These are phyloP conservation scores for Calonectria pteridis DNA, from an alignment of 2,329 filamentous ascomycete species.

Conservation along the genomic window DNA sequence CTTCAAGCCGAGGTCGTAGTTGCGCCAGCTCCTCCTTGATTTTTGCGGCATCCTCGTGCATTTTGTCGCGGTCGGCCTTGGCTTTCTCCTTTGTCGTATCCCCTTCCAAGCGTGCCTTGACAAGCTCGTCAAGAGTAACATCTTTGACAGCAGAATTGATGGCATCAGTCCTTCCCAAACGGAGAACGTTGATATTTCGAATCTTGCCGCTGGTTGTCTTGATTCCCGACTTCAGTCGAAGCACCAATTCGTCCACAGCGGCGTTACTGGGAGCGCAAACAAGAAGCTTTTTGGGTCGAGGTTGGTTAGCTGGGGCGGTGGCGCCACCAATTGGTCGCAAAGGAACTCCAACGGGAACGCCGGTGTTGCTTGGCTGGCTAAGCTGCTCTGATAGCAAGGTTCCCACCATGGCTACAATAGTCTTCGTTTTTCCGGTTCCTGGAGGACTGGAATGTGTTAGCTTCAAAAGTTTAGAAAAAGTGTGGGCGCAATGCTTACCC, in stretches of 20 bases:
- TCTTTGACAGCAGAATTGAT: constrained; percentile 92
- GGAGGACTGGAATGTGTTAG: constrained; percentile 74
- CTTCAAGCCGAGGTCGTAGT: constrained; percentile 78
- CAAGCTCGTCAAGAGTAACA: constrained; percentile 93
- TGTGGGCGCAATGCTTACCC: constrained; percentile 65
- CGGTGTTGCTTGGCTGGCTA: constrained; percentile 49
- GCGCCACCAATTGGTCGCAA: constrained; percentile 43
- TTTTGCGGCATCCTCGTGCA: constrained; percentile 74
- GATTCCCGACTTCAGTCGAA: constrained; percentile 89
- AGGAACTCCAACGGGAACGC: constrained; percentile 48
- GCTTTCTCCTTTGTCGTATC: constrained; percentile 70
- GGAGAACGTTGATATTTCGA: constrained; percentile 87
- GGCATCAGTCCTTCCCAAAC: constrained; percentile 89
- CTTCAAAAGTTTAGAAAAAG: constrained; percentile 17
- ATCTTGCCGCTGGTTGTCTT: constrained; percentile 79
- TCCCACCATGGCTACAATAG: constrained; percentile 95
- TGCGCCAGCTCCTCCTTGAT: constrained; percentile 82
- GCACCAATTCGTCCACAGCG: constrained; percentile 94
- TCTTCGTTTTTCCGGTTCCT: constrained; percentile 98
- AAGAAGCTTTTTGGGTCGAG: constrained; percentile 81
- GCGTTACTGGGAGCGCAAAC: constrained; percentile 99
- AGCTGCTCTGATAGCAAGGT: constrained; percentile 68
- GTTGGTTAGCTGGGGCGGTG: constrained; percentile 40
- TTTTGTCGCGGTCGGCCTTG: constrained; percentile 67
- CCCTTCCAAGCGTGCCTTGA: constrained; percentile 77